A percentile compares a stretch with the other conserved stretches of the same genome.
phyloP scores from a whole-genome alignment of 345 rosid genomes.

The Angophora floribunda region DNA sequence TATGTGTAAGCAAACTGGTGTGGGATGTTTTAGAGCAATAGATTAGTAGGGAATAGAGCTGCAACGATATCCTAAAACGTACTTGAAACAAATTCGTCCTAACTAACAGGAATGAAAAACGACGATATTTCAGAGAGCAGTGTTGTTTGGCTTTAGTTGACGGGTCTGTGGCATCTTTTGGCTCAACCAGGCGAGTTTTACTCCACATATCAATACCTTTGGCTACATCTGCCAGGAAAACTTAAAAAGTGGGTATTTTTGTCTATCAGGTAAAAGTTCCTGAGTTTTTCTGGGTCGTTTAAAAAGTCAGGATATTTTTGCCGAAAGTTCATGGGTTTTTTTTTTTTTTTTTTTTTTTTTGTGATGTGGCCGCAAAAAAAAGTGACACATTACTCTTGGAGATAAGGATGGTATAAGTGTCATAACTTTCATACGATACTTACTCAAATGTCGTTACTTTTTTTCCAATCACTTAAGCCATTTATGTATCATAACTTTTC shows the following conservation, averaged over 20 bases:
- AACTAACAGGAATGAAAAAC: not conserved
- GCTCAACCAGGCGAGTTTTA: not conserved
- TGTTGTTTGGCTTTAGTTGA: not conserved
- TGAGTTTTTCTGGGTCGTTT: not conserved
- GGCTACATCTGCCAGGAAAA: not conserved
- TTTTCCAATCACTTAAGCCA: too few relatives aligned
- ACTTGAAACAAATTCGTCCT: not conserved
- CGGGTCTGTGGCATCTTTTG: not conserved
- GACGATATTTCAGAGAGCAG: not conserved
- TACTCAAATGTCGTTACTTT: too few relatives aligned
- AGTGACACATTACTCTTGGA: not conserved
- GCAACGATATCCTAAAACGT: not conserved
- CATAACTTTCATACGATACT: too few relatives aligned
- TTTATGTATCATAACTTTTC: too few relatives aligned
- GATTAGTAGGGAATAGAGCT: not conserved
- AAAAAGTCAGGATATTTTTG: not conserved
- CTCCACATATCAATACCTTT: not conserved
- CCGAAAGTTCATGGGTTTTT: not conserved
- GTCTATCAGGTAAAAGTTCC: not conserved
- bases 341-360: not conserved
- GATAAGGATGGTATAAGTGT: not conserved
- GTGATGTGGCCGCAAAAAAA: not conserved
- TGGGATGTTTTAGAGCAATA: not conserved
- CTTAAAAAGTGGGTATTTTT: not conserved
- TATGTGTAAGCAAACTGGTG: not conserved